Conservation (phyloP, 1,139 yeast genomes). For the Torulaspora pretoriensis region DNA sequence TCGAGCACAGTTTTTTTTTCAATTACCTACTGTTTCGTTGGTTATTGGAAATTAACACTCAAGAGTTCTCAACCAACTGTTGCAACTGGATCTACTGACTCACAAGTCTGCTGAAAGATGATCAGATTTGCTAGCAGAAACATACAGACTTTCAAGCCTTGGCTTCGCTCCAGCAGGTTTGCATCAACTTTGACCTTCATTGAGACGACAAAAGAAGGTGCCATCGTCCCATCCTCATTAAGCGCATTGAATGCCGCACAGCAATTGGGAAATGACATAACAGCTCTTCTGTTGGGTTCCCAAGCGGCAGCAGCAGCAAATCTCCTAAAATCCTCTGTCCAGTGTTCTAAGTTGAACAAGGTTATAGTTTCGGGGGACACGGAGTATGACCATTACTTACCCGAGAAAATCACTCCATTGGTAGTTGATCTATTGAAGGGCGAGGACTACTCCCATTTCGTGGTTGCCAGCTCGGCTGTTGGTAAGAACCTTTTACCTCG, state of each 20-base stretch:
- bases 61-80: background rate
- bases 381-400: constrained; percentile 53
- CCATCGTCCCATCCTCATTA: constrained; percentile 62
- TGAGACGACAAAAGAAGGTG: constrained; percentile 51
- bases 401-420: constrained; percentile 64
- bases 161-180: constrained; percentile 26
- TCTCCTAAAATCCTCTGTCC: constrained; percentile 39
- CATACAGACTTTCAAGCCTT: constrained; percentile 2
- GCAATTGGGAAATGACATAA: constrained; percentile 58
- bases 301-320: constrained; percentile 44
- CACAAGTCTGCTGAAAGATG: background rate
- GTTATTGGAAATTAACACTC: background rate
- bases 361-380: constrained; percentile 49
- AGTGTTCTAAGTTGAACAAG: constrained; percentile 39
- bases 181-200: constrained; percentile 70
- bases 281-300: constrained; percentile 59
- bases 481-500: constrained; percentile 89
- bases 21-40: background rate
- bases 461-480: constrained; percentile 77
- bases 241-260: constrained; percentile 64
- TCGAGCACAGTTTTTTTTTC: background rate
- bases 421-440: constrained; percentile 45
- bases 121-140: constrained; percentile 5
- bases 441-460: constrained; percentile 60
- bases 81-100: background rate